Evolutionary conservation across 441 rosid species (phyloP), one percentile per base, ranked within the genome.

Genomic region (Gossypium davidsonii): DNA sequence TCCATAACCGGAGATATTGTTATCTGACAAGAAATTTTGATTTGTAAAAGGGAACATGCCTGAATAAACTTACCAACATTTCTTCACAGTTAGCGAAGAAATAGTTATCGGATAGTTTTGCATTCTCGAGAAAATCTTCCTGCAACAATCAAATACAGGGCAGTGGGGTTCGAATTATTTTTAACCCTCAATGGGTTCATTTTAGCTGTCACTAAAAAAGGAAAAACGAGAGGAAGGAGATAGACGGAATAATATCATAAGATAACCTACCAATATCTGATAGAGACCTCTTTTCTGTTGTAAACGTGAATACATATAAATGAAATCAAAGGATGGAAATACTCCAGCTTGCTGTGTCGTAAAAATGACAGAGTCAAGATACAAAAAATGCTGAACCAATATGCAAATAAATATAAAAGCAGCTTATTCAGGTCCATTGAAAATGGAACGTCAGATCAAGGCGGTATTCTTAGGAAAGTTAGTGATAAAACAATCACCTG

Each of bases 91-190:
- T 82, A 26, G 97, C 76, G 31, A 94, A 91, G 82, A 94, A 92
- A 82, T 89, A 94, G 77, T 92, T 88, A 52, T 85, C 84, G 70
- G 97, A 94, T 71, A 94, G 70, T 79, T 88, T 94, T 65, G 97
- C 94, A 79, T 94, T 92, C 79, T 87, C 93, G 21, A 85, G 72
- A 79, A 92, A 92, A 80, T 89, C 87, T 79, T 88, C 94, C 98
- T 94, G 90, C 78, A 78, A 53, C 26, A 69, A 46, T 15, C 39
- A 71, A 57, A 62, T 15, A 42, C 34, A 26, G 26, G 51, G 7
- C 8, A 1, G n/a, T 3, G n/a, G 15, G n/a, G n/a, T 8, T 37
- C 25, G 8, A 58, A 26, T 7, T 25, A 12, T 58, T 12, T 58
- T 14, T 25, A 58, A 25, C 37, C 63, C 39, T 9, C 10, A 26